A percentile compares a stretch with the other conserved stretches of the same genome.
Conservation (phyloP, 2,329 filamentous ascomycete species). For the Daldinia eschscholtzii region DNA sequence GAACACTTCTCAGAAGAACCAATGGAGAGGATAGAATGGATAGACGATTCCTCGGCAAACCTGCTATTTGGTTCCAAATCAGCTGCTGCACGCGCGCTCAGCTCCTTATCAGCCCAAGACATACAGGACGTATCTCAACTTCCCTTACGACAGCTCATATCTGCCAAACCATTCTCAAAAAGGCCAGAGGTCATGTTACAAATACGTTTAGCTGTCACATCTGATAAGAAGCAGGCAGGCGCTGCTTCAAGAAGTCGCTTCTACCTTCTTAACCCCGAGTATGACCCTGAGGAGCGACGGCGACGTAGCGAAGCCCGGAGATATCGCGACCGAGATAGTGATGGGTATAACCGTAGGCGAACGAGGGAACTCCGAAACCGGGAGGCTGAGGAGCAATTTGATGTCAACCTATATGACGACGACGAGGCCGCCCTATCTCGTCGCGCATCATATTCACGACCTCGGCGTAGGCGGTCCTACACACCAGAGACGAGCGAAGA, state of each 20-base stretch:
- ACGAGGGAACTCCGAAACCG: conserved; percentile 57
- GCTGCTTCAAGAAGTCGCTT: conserved; percentile 87
- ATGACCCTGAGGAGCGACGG: conserved; percentile 82
- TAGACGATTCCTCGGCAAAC: conserved; percentile 93
- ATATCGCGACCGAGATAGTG: conserved; percentile 71
- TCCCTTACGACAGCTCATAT: conserved; percentile 72
- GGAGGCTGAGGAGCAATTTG: conserved; percentile 70
- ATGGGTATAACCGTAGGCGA: conserved; percentile 50
- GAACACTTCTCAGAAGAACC: conserved; percentile 72
- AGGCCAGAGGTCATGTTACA: conserved; percentile 78
- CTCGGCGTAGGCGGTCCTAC: conserved; percentile 54
- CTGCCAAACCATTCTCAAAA: conserved; percentile 75
- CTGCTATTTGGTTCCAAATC: conserved; percentile 76
- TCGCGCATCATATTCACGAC: conserved; percentile 47
- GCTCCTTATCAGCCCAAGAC: conserved; percentile 64
- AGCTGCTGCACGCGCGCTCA: conserved; percentile 66
- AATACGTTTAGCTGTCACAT: conserved; percentile 78
- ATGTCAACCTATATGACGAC: conserved; percentile 87
- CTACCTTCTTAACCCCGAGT: conserved; percentile 91
- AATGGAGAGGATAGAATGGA: conserved; percentile 84
- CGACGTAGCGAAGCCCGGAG: conserved; percentile 68
- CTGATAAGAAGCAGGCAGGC: conserved; percentile 83
- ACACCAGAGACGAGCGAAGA: conserved; percentile 48
- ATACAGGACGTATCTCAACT: conserved; percentile 67
- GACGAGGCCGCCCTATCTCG: conserved; percentile 58